phyloP scores from a whole-genome alignment of 495 filamentous ascomycete species.

The Cenococcum geophilum region DNA sequence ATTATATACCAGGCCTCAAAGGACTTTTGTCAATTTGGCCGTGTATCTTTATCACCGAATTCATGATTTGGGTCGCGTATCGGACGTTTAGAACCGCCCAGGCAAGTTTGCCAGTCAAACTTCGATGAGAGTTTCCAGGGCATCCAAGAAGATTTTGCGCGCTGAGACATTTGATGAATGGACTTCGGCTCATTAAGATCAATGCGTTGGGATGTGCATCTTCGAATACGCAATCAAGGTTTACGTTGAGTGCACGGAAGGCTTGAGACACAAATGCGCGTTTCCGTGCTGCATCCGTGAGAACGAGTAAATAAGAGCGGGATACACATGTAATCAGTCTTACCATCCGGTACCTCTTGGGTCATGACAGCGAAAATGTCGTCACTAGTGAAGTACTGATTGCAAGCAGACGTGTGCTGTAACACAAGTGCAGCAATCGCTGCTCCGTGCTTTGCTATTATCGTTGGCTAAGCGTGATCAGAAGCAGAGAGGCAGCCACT shows the following conservation, averaged over 20 bases:
- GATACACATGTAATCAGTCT: background rate
- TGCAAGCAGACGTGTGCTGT: conserved; percentile 53
- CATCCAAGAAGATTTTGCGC: conserved; percentile 64
- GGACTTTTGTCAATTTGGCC: conserved; percentile 20
- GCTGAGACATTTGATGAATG: conserved; percentile 62
- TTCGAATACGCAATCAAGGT: conserved; percentile 59
- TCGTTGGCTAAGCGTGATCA: background rate
- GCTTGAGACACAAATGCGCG: conserved; percentile 44
- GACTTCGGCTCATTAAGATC: conserved; percentile 57
- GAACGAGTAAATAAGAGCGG: background rate
- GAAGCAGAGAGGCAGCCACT: background rate
- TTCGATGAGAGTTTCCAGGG: conserved; percentile 49
- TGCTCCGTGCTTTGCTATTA: conserved; percentile 13
- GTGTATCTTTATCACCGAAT: conserved; percentile 47
- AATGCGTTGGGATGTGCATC: conserved; percentile 55
- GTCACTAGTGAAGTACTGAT: conserved; percentile 57
- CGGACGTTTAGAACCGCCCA: conserved; percentile 66
- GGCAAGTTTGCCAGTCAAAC: conserved; percentile 62
- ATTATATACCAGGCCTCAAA: conserved; percentile 8
- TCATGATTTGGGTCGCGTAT: conserved; percentile 61
- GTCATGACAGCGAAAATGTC: conserved; percentile 64
- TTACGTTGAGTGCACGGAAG: conserved; percentile 58
- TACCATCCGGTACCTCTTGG: conserved; percentile 17
- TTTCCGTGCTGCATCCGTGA: conserved; percentile 1
- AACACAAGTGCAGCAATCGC: conserved; percentile 55